Evolutionary conservation across 208 protist genomes (phyloP).

Genomic region (Naegleria fowleri): DNA sequence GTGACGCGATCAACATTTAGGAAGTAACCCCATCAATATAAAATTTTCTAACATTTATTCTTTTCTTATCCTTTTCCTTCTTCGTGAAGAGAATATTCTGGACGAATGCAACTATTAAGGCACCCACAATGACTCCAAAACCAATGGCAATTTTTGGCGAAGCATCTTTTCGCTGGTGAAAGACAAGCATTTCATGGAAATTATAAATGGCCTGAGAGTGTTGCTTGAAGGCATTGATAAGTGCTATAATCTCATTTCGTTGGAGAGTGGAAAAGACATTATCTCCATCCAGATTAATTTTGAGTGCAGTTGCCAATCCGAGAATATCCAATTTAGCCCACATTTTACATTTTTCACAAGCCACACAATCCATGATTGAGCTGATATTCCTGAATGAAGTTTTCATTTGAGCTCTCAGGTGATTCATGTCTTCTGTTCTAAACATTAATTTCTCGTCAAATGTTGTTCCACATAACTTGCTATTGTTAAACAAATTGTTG

Average conservation of each 20-base stretch:
- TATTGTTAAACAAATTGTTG: conserved; percentile 54
- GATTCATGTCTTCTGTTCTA: conserved; percentile 50
- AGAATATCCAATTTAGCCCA: conserved; percentile 78
- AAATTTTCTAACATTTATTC: background rate
- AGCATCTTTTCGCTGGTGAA: background rate
- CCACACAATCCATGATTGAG: conserved; percentile 79
- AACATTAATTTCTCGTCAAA: conserved; percentile 74
- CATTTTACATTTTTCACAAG: conserved; percentile 80
- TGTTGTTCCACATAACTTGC: conserved; percentile 57
- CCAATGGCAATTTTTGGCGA: background rate
- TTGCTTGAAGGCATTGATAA: conserved; percentile 54
- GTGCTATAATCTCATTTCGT: conserved; percentile 63
- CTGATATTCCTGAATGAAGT: conserved; percentile 63
- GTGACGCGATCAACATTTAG: background rate
- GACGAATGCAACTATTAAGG: background rate
- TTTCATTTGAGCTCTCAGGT: conserved; percentile 65
- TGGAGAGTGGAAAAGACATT: conserved; percentile 39
- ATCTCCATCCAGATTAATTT: conserved; percentile 59
- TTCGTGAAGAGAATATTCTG: background rate
- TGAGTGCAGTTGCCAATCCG: conserved; percentile 68
- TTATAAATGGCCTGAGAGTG: background rate
- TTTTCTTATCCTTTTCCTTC: background rate
- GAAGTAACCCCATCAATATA: too few relatives aligned
- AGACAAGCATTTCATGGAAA: background rate
- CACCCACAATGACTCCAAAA: background rate